These are phyloP conservation scores for Backusella sp. DNA, from an alignment of 192 early-diverging fungal genomes.

Conservation along the genomic window DNA sequence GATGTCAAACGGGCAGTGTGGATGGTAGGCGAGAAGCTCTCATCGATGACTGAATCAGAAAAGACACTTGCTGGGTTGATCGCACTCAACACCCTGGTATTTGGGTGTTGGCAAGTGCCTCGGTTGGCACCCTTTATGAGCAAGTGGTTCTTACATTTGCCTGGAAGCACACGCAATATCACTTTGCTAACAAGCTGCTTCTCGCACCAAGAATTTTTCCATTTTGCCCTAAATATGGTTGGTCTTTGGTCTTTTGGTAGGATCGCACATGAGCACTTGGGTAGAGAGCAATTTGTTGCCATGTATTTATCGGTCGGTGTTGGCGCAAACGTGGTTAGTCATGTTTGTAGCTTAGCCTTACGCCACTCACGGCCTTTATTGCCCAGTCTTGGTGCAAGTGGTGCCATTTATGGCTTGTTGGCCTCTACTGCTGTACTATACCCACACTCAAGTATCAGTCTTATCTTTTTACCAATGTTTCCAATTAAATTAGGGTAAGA, in stretches of 20 bases:
- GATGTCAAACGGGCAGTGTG: slow-evolving; percentile 7
- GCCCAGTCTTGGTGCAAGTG: slow-evolving; percentile 80
- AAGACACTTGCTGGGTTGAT: slow-evolving; percentile 47
- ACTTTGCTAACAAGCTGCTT: slow-evolving; percentile 82
- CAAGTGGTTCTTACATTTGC: slow-evolving; percentile 77
- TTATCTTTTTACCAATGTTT: slow-evolving; percentile 64
- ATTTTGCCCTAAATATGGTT: slow-evolving; percentile 81
- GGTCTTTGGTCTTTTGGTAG: slow-evolving; percentile 70
- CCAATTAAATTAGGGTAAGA: slow-evolving; percentile 38
- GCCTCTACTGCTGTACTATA: slow-evolving; percentile 55
- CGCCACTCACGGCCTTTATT: slow-evolving; percentile 43
- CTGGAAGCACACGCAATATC: slow-evolving; percentile 59
- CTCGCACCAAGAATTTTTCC: slow-evolving; percentile 70
- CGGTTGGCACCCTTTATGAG: slow-evolving; percentile 67
- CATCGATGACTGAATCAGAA: slow-evolving; percentile 13
- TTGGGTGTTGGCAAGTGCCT: slow-evolving; percentile 71
- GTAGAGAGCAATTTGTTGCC: slow-evolving; percentile 70
- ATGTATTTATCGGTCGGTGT: slow-evolving; percentile 77
- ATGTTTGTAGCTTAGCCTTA: slow-evolving; percentile 49
- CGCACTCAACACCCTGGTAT: slow-evolving; percentile 72
- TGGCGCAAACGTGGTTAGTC: slow-evolving; percentile 65
- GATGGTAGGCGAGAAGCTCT: slow-evolving; percentile 11
- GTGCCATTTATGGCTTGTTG: slow-evolving; percentile 75
- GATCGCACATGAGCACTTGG: slow-evolving; percentile 48
- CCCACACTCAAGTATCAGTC: slow-evolving; percentile 54